Evolutionary conservation across 2,329 filamentous ascomycete genomes (phyloP).

Genomic region (Calonectria crousiana): DNA sequence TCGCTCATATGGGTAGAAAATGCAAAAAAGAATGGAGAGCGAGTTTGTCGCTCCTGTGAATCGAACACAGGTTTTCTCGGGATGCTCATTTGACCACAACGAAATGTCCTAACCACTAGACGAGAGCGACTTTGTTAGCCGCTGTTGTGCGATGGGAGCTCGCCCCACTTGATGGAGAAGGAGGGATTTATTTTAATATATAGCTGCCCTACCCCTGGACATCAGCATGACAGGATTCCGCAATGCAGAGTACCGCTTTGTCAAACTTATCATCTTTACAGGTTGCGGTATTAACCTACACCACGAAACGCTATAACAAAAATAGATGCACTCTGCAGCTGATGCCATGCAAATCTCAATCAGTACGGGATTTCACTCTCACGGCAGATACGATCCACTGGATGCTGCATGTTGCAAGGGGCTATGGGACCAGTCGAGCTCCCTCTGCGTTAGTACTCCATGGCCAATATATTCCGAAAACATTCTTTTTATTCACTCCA

Average conservation of each 20-base stretch:
- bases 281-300: background rate
- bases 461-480: background rate
- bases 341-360: background rate
- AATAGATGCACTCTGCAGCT: background rate
- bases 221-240: background rate
- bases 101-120: slow-evolving; percentile 30
- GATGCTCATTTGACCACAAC: slow-evolving; percentile 20
- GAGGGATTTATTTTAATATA: background rate
- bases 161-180: background rate
- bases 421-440: too few species aligned
- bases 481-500: slow-evolving; percentile 28
- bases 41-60: slow-evolving; percentile 17
- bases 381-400: background rate
- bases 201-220: background rate
- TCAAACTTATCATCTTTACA: background rate
- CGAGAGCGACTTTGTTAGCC: background rate
- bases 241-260: background rate
- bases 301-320: background rate
- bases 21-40: background rate
- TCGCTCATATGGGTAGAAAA: background rate
- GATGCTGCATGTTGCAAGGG: background rate
- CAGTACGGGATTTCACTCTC: background rate
- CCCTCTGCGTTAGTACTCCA: background rate
- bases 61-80: slow-evolving; percentile 29
- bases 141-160: background rate